Percentiles rank a stretch among this genome's conserved stretches.
These are phyloP conservation scores for Mikania micrantha DNA, from an alignment of 129 eudicot genomes.

Conservation along the genomic window DNA sequence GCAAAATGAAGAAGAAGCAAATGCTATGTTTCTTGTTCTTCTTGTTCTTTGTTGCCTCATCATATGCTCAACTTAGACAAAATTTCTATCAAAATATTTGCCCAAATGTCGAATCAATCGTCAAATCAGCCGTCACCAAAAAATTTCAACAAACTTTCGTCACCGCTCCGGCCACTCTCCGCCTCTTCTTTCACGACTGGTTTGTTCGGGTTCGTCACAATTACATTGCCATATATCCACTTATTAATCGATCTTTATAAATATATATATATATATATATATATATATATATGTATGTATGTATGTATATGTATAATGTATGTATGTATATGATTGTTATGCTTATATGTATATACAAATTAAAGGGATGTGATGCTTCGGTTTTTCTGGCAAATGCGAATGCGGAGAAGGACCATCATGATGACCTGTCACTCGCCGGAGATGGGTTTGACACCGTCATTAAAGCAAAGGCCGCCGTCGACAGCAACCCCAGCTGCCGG, in stretches of 20 bases:
- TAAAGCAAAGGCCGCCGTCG: slow-evolving; percentile 79
- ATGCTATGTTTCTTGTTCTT: slow-evolving; percentile 27
- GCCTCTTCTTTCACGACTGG: slow-evolving; percentile 92
- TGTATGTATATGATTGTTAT: too few relatives aligned
- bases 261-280: too few relatives aligned
- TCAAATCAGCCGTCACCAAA: slow-evolving; percentile 41
- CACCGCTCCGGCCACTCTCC: slow-evolving; percentile 78
- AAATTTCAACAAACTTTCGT: slow-evolving; percentile 72
- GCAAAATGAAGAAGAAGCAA: slow-evolving; percentile 25
- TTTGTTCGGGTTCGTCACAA: slow-evolving; percentile 55
- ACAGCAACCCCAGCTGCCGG: slow-evolving; percentile 54
- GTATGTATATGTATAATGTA: too few relatives aligned
- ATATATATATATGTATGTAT: too few relatives aligned
- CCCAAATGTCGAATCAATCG: slow-evolving; percentile 71
- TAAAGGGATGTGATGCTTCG: slow-evolving; percentile 98
- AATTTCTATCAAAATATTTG: slow-evolving; percentile 54
- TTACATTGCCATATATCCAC: background rate
- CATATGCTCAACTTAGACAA: slow-evolving; percentile 49
- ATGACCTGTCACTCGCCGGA: slow-evolving; percentile 75
- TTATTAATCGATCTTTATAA: too few relatives aligned
- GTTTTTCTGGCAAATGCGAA: slow-evolving; percentile 45
- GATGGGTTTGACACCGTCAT: slow-evolving; percentile 88
- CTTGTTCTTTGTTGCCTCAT: slow-evolving; percentile 23
- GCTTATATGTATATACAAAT: too few relatives aligned
- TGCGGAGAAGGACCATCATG: slow-evolving; percentile 76